These are phyloP conservation scores for Hura crepitans DNA, from an alignment of 441 rosid genomes.

Conservation along the genomic window DNA sequence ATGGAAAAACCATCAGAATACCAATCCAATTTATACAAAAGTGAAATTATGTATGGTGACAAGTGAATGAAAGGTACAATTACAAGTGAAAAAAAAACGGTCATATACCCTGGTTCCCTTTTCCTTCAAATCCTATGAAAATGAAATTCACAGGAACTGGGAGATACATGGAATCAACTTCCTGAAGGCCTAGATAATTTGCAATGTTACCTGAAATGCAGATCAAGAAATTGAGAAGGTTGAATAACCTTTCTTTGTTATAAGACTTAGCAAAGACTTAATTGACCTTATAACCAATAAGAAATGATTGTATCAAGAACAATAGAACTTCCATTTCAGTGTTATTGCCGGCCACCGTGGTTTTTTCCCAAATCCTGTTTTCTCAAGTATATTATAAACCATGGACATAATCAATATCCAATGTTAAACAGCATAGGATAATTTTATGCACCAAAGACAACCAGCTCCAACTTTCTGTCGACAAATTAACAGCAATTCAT, in stretches of 20 bases:
- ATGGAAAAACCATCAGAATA: constrained; percentile 16
- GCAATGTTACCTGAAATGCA: constrained; percentile 69
- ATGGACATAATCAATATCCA: background rate
- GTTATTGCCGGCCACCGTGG: background rate
- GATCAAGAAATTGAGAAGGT: constrained; percentile 8
- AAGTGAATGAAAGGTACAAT: background rate
- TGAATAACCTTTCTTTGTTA: background rate
- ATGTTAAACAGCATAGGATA: background rate
- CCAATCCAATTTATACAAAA: constrained; percentile 13
- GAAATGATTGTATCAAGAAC: background rate
- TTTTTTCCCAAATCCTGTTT: background rate
- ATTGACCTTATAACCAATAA: background rate
- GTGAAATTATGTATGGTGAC: background rate
- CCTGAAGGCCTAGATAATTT: constrained; percentile 74
- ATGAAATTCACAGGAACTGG: constrained; percentile 95
- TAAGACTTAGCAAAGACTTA: background rate
- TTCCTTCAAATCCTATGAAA: constrained; percentile 93
- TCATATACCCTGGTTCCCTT: constrained; percentile 83
- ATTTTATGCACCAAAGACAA: background rate
- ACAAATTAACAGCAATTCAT: background rate
- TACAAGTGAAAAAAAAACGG: background rate
- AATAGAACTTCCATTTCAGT: background rate
- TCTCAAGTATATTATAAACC: background rate
- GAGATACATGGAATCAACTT: constrained; percentile 80
- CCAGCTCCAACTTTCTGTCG: background rate